Percentiles rank a stretch among this genome's conserved stretches.
phyloP scores from a whole-genome alignment of 371 early-diverging fungal species.

The Mucor mucedo region DNA sequence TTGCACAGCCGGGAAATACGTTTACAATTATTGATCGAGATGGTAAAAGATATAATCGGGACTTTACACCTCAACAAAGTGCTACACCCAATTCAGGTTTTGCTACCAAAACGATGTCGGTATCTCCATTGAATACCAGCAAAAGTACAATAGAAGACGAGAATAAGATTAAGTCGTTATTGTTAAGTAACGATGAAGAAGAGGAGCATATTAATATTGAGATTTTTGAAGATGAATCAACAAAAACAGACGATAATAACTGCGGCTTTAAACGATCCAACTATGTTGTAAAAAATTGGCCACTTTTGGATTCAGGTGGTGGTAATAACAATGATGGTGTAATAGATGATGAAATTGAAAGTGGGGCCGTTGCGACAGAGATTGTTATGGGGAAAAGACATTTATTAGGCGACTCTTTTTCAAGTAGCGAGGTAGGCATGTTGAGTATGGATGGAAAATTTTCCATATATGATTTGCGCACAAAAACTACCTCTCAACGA shows the following conservation, averaged over 20 bases:
- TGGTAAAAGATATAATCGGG: slow-evolving; percentile 57
- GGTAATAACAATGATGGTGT: slow-evolving; percentile 40
- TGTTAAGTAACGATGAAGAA: not conserved
- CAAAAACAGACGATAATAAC: slow-evolving; percentile 12
- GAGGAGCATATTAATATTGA: slow-evolving; percentile 8
- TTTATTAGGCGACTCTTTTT: slow-evolving; percentile 23
- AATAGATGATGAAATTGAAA: slow-evolving; percentile 36
- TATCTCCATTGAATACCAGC: not conserved
- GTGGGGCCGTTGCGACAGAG: slow-evolving; percentile 61
- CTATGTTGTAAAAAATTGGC: slow-evolving; percentile 51
- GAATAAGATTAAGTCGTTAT: not conserved
- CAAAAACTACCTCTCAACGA: slow-evolving; percentile 48
- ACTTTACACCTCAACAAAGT: slow-evolving; percentile 46
- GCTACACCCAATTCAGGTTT: not conserved
- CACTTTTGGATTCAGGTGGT: slow-evolving; percentile 29
- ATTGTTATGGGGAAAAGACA: slow-evolving; percentile 58
- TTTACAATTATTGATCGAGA: slow-evolving; percentile 64
- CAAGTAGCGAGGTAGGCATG: slow-evolving; percentile 55
- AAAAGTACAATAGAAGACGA: not conserved
- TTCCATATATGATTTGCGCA: slow-evolving; percentile 56
- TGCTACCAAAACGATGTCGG: not conserved
- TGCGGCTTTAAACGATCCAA: slow-evolving; percentile 38
- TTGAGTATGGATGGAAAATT: slow-evolving; percentile 71
- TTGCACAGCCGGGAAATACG: slow-evolving; percentile 68
- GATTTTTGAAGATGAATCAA: not conserved